A percentile compares a stretch with the other conserved stretches of the same genome.
Evolutionary conservation across 148 eudicot genomes (phyloP).

Genomic region (Silene latifolia): DNA sequence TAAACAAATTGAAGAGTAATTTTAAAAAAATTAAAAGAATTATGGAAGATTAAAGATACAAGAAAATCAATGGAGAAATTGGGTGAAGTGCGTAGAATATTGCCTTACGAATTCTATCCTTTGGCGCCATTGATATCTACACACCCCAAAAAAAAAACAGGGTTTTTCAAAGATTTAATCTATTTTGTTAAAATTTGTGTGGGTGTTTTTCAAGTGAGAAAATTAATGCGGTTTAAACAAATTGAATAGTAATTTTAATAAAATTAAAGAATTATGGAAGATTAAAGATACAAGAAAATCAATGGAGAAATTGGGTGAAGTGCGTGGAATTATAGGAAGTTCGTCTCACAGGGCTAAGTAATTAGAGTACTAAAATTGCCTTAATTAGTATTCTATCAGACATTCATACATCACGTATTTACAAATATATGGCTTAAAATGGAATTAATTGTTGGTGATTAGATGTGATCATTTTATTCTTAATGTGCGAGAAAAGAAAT

Average conservation of each 20-base stretch:
- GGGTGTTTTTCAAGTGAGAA: neutral
- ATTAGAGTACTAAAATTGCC: neutral
- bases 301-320: neutral
- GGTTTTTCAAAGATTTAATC: conserved; percentile 12
- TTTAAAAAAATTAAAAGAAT: neutral
- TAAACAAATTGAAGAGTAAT: neutral
- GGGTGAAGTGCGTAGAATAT: too few relatives aligned
- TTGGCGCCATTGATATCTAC: conserved; percentile 26
- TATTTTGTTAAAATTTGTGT: neutral
- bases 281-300: neutral
- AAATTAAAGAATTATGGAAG: neutral
- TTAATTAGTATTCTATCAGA: neutral
- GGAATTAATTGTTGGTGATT: neutral
- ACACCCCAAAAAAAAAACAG: neutral
- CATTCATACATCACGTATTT: too few relatives aligned
- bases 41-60: neutral
- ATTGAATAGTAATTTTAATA: neutral
- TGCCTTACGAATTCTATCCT: conserved; percentile 34
- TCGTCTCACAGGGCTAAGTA: neutral
- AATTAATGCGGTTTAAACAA: neutral
- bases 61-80: neutral
- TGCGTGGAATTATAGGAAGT: neutral
- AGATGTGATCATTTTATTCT: neutral
- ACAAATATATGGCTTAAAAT: too few relatives aligned
- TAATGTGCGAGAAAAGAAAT: neutral